phyloP scores from a whole-genome alignment of 164 flowering plant genomes.

The Macadamia integrifolia region DNA sequence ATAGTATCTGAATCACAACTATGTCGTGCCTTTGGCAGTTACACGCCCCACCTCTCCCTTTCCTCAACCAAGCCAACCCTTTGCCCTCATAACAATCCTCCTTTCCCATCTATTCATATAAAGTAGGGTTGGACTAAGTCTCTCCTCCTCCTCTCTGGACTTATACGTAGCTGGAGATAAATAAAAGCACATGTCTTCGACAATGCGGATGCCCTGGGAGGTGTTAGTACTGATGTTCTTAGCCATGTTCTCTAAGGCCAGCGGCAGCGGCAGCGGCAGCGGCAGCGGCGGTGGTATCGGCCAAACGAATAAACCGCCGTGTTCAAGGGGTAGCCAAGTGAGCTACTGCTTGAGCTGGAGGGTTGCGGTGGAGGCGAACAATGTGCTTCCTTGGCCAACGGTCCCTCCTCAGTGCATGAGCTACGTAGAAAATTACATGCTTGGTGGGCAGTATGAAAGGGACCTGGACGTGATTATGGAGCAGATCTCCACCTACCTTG shows the following conservation, averaged over 20 bases:
- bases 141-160: too few relatives aligned
- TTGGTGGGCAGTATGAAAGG: slow-evolving; percentile 54
- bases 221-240: slow-evolving; percentile 10
- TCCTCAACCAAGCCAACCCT: too few relatives aligned
- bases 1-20: too few relatives aligned
- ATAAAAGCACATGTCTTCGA: background rate
- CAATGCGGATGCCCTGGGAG: slow-evolving; percentile 13
- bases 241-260: slow-evolving; percentile 7
- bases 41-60: too few relatives aligned
- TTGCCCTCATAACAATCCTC: too few relatives aligned
- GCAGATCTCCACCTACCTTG: slow-evolving; percentile 35
- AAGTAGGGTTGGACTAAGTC: too few relatives aligned
- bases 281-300: background rate
- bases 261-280: background rate
- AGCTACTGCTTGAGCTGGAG: slow-evolving; percentile 76
- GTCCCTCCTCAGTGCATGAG: slow-evolving; percentile 55
- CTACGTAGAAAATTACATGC: slow-evolving; percentile 57
- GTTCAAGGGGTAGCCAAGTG: background rate
- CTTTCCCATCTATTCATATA: too few relatives aligned
- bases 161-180: too few relatives aligned
- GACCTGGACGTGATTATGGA: slow-evolving; percentile 49
- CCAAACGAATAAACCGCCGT: background rate
- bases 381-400: slow-evolving; percentile 57
- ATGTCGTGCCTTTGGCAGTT: too few relatives aligned
- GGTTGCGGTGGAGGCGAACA: slow-evolving; percentile 70